A percentile compares a stretch with the other conserved stretches of the same genome.
Conservation (phyloP, 73 alveolate species). For the Paramecium octaurelia region DNA sequence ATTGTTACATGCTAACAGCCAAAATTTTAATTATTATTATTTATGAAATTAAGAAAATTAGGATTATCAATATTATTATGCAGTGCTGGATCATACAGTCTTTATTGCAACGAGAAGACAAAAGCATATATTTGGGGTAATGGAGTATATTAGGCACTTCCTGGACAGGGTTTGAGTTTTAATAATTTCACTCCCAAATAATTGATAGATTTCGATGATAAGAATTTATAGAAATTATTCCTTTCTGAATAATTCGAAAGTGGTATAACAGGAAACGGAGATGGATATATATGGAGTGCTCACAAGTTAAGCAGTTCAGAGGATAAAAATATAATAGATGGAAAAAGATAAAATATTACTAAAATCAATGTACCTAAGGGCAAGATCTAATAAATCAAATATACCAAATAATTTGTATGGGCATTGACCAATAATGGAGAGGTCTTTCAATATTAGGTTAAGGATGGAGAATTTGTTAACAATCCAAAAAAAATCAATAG, state of each 20-base stretch:
- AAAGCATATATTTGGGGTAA: conserved; percentile 61
- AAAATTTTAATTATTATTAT: not conserved
- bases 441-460: conserved; percentile 68
- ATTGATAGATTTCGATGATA: conserved; percentile 35
- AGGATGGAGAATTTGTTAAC: conserved; percentile 57
- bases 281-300: conserved; percentile 39
- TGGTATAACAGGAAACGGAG: conserved; percentile 53
- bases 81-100: conserved; percentile 2
- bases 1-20: conserved; percentile 38
- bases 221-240: conserved; percentile 19
- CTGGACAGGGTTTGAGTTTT: conserved; percentile 52
- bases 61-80: not conserved
- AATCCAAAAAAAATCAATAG: conserved; percentile 60
- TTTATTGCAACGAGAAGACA: not conserved
- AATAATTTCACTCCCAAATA: conserved; percentile 46
- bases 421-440: conserved; percentile 76
- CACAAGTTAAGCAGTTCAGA: not conserved
- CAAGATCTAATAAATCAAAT: conserved; percentile 57
- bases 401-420: conserved; percentile 73
- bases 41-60: conserved; percentile 11
- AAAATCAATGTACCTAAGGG: conserved; percentile 37
- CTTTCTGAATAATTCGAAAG: conserved; percentile 46
- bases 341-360: conserved; percentile 28
- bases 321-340: not conserved
- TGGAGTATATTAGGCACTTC: conserved; percentile 60